These are phyloP conservation scores for Hyaloscypha bicolor DNA, from an alignment of 495 filamentous ascomycete genomes.

Conservation along the genomic window DNA sequence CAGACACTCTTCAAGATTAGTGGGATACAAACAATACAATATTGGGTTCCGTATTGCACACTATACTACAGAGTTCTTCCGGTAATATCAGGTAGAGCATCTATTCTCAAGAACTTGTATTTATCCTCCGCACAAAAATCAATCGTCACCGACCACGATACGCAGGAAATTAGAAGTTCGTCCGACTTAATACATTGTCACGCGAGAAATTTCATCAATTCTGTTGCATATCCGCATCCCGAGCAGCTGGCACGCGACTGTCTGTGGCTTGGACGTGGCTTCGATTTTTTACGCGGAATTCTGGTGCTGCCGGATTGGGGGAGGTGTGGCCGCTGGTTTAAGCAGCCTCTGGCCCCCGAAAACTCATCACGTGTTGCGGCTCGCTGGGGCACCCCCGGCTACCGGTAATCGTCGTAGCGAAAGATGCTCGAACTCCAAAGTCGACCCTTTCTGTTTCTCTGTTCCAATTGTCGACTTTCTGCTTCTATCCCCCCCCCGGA, in stretches of 20 bases:
- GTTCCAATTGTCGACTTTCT: conserved; percentile 1
- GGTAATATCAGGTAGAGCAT: too few species aligned
- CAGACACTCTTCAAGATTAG: neutral
- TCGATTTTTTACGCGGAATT: conserved; percentile 12
- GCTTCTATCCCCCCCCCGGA: neutral
- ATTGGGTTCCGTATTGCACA: too few species aligned
- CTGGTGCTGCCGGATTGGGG: neutral
- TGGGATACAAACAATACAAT: neutral
- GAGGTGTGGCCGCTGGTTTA: neutral
- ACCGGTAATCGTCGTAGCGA: neutral
- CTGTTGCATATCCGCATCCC: too few species aligned
- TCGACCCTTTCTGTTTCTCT: neutral
- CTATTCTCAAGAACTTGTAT: too few species aligned
- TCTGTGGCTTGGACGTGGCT: too few species aligned
- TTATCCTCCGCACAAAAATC: too few species aligned
- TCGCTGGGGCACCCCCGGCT: neutral
- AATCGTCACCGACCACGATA: too few species aligned
- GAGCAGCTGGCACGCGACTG: too few species aligned
- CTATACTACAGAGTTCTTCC: too few species aligned
- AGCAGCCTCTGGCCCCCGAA: neutral
- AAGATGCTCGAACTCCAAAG: neutral
- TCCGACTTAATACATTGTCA: too few species aligned
- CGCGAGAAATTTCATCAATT: too few species aligned
- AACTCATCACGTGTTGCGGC: conserved; percentile 1
- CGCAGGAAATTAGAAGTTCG: too few species aligned